Evolutionary conservation across 1,284 basidiomycete species (phyloP).

Genomic region (Malassezia globosa): DNA sequence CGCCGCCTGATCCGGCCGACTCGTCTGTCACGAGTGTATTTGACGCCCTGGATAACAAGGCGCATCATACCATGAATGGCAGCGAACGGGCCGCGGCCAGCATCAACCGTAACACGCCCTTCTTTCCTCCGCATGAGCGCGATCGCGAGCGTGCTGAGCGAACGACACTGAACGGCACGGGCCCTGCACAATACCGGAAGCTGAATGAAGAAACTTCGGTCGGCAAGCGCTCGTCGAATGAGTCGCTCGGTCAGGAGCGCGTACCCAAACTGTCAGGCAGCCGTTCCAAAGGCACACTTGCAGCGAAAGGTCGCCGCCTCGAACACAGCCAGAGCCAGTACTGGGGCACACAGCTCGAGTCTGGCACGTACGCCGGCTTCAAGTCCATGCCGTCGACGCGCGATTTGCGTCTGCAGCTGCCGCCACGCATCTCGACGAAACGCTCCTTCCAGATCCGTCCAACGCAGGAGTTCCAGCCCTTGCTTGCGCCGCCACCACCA

Average conservation of each 20-base stretch:
- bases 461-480: constrained; percentile 16
- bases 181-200: constrained; percentile 10
- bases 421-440: constrained; percentile 20
- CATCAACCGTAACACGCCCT: constrained; percentile 40
- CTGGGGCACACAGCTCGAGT: constrained; percentile 30
- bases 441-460: constrained; percentile 11
- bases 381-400: constrained; percentile 28
- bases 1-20: constrained; percentile 26
- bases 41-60: constrained; percentile 31
- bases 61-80: constrained; percentile 29
- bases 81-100: constrained; percentile 30
- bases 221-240: constrained; percentile 19
- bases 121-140: constrained; percentile 30
- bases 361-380: constrained; percentile 37
- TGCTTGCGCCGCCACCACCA: constrained; percentile 5
- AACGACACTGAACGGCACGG: constrained; percentile 4
- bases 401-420: constrained; percentile 27
- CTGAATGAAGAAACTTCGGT: constrained; percentile 16
- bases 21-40: constrained; percentile 26
- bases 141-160: constrained; percentile 21
- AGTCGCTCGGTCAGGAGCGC: constrained; percentile 17
- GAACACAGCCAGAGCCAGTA: constrained; percentile 8
- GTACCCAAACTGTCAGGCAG: constrained; percentile 2
- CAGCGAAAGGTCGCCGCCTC: constrained; percentile 20
- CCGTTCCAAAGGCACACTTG: constrained; percentile 10